phyloP scores from a whole-genome alignment of 441 rosid species.

The Flueggea neowawraea region DNA sequence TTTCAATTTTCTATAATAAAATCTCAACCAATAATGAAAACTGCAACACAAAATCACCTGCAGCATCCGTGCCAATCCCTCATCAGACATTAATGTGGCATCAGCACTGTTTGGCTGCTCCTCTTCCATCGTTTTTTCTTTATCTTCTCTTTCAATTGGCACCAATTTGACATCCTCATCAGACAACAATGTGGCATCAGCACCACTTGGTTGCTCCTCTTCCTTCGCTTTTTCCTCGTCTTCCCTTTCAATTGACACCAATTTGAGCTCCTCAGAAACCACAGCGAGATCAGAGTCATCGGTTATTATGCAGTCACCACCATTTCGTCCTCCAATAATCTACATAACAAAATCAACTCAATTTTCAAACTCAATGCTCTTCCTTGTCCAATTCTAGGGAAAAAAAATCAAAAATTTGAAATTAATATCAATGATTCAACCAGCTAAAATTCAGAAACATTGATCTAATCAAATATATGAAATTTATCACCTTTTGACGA shows the following conservation, averaged over 20 bases:
- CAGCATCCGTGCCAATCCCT: conserved; percentile 75
- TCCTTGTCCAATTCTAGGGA: background rate
- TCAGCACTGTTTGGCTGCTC: conserved; percentile 4
- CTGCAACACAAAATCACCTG: conserved; percentile 37
- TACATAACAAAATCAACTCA: conserved; percentile 8
- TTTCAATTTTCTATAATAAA: background rate
- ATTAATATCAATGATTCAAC: background rate
- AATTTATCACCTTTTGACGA: conserved; percentile 54
- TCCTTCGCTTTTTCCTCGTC: conserved; percentile 18
- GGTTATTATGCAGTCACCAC: conserved; percentile 41
- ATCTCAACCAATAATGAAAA: background rate
- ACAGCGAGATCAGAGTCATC: conserved; percentile 59
- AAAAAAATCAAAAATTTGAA: background rate
- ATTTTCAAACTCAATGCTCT: background rate
- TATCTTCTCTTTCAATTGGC: background rate
- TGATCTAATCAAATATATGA: background rate
- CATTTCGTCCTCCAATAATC: conserved; percentile 46
- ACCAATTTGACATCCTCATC: conserved; percentile 47
- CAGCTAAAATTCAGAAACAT: background rate
- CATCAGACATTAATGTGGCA: conserved; percentile 47
- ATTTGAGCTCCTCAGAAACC: conserved; percentile 42
- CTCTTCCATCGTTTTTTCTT: background rate
- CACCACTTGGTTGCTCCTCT: conserved; percentile 11
- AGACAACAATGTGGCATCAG: conserved; percentile 26
- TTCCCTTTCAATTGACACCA: conserved; percentile 35